A percentile compares a stretch with the other conserved stretches of the same genome.
phyloP scores from a whole-genome alignment of 371 early-diverging fungal species.

The Funneliformis caledonium region DNA sequence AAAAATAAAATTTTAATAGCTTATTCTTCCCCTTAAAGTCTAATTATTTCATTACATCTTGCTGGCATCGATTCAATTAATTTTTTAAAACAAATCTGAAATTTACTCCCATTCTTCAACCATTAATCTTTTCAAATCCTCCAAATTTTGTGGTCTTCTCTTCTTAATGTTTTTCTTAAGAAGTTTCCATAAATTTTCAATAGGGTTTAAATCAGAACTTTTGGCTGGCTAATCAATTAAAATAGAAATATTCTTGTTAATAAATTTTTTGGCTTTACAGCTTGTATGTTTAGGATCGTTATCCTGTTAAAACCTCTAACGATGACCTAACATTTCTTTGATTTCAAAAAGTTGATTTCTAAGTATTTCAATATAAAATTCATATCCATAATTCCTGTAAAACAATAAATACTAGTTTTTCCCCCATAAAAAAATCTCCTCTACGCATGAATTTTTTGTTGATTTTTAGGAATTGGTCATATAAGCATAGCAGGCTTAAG shows the following conservation, averaged over 20 bases:
- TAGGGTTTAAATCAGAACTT: constrained; percentile 22
- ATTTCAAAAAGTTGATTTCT: not conserved
- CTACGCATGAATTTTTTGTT: constrained; percentile 12
- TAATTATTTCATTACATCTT: not conserved
- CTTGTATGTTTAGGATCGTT: constrained; percentile 38
- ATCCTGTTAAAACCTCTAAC: constrained; percentile 15
- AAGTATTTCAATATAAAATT: constrained; percentile 16
- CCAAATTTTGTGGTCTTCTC: not conserved
- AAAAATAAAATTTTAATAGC: not conserved
- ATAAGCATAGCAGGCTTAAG: too few relatives aligned
- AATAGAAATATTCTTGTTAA: not conserved
- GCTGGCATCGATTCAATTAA: not conserved
- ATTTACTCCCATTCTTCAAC: not conserved
- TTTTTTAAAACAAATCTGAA: not conserved
- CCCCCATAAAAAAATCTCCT: not conserved
- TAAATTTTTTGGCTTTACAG: not conserved
- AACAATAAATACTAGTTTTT: constrained; percentile 22
- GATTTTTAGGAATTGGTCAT: constrained; percentile 19
- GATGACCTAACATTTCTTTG: not conserved
- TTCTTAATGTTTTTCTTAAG: constrained; percentile 8
- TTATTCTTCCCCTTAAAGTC: too few relatives aligned
- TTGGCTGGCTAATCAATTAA: constrained; percentile 23
- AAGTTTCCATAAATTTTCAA: constrained; percentile 28
- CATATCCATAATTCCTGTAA: not conserved
- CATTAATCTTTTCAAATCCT: not conserved